Evolutionary conservation across 2,329 filamentous ascomycete species (phyloP).

Genomic region (Xylaria sp.): DNA sequence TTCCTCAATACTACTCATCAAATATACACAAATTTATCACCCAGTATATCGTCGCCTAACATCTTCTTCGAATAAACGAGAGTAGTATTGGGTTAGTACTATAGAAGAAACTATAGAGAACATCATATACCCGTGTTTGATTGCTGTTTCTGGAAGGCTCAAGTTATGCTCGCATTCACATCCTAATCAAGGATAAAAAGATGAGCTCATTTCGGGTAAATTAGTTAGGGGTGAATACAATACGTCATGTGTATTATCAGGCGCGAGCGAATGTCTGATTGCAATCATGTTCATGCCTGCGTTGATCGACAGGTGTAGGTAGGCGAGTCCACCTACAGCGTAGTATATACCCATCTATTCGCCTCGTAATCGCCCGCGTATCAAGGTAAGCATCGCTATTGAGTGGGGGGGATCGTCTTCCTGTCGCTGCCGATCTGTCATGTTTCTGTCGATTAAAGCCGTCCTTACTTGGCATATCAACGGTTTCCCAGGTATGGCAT

Average conservation of each 20-base stretch:
- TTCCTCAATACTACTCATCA: not conserved
- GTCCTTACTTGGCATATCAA: not conserved
- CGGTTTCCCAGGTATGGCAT: not conserved
- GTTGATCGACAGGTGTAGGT: conserved; percentile 6
- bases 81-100: not conserved
- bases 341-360: no score
- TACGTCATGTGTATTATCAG: conserved; percentile 8
- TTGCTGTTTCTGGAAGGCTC: conserved; percentile 6
- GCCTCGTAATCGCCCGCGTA: not conserved
- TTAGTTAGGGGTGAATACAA: conserved; percentile 9
- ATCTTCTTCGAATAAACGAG: no score
- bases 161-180: not conserved
- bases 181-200: not conserved
- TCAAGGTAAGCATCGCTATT: not conserved
- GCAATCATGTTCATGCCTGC: not conserved
- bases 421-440: conserved; percentile 4
- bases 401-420: conserved; percentile 11
- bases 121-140: conserved; percentile 18
- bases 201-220: conserved; percentile 24
- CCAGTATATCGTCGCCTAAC: conserved; percentile 5
- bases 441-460: not conserved
- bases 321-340: not conserved
- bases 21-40: conserved; percentile 6
- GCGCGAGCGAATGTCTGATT: not conserved
- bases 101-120: not conserved